Evolutionary conservation across 768 basidiomycete genomes (phyloP).

Genomic region (Fistulinella prunicolor): DNA sequence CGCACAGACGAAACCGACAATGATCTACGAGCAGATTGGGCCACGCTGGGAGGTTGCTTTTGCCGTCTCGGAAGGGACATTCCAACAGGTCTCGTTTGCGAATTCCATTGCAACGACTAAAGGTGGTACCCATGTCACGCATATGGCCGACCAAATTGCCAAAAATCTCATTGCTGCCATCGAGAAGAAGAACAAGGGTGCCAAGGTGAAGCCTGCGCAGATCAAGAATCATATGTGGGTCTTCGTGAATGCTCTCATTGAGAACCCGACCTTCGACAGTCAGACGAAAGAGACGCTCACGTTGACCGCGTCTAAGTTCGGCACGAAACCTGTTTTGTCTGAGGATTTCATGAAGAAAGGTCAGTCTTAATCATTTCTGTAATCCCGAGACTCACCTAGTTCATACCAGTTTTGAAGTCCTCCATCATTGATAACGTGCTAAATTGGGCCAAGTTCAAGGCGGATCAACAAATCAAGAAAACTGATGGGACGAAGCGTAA

Average conservation of each 20-base stretch:
- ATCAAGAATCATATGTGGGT: constrained; percentile 99
- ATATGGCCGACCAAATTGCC: constrained; percentile 84
- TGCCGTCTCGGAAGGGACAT: constrained; percentile 86
- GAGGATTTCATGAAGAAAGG: constrained; percentile 98
- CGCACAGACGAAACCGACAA: constrained; percentile 66
- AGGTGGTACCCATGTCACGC: constrained; percentile 89
- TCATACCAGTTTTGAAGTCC: constrained; percentile 71
- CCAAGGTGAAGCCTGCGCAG: constrained; percentile 89
- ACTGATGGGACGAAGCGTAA: constrained; percentile 90
- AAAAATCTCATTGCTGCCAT: constrained; percentile 80
- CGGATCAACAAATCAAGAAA: constrained; percentile 94
- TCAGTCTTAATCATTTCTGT: constrained; percentile 31
- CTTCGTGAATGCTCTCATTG: constrained; percentile 92
- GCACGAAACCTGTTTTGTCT: constrained; percentile 75
- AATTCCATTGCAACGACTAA: constrained; percentile 97
- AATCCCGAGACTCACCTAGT: constrained; percentile 2
- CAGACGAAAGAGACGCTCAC: constrained; percentile 98
- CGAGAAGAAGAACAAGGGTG: constrained; percentile 96
- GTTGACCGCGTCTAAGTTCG: constrained; percentile 82
- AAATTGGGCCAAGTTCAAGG: constrained; percentile 96
- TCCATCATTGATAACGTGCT: constrained; percentile 88
- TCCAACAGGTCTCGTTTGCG: constrained; percentile 95
- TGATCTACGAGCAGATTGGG: constrained; percentile 79
- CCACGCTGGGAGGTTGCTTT: constrained; percentile 95
- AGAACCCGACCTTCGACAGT: constrained; percentile 98